Base-by-base conservation (phyloP, 306 rosid genomes). In the Cucurbita pepo region DNA sequence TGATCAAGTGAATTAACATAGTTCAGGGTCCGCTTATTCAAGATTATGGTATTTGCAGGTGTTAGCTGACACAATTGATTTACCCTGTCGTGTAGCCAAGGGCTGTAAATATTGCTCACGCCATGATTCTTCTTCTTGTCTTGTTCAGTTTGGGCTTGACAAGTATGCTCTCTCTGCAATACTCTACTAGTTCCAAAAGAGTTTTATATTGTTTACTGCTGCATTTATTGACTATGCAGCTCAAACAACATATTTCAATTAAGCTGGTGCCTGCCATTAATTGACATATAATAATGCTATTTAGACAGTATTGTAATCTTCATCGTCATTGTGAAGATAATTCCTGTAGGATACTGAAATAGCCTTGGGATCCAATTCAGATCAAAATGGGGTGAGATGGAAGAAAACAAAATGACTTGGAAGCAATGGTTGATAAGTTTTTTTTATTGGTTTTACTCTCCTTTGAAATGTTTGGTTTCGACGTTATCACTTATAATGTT, bases 1-100 rank as follows among this genome's bases (percentile, higher is more conserved):
- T 50, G 45, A 10, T 75, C 37, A 62, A 40, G 38, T 51, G 25
- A 30, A 51, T 63, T 37, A 44, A 44, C 14, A 58, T 43, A 73
- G 47, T 40, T 51, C 56, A 72, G 47, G 72, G 75, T 77, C 37
- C 19, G 9, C 47, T 61, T 63, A 61, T 19, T 63, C 78, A 43
- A 60, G 48, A 76, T 36, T 76, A 71, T 73, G 64, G 73, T 77
- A 62, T 82, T 72, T 83, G 83, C 85, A 95, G 99, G 96, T 91
- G 38, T 89, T 95, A 76, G 96, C 99, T 41, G 97, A 95, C 30
- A 74, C 85, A 72, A 91, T 95, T 65, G 88, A 88, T 72, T 78
- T 95, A 75, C 97, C 99, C 0, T 95, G 99, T 83, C 97, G 99
- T 80, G 89, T 95, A 80, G 97, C 97, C 69, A 95, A 83, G 84